Base-by-base conservation (phyloP, 495 filamentous ascomycete genomes). In the Hyaloscypha hepaticicola region DNA sequence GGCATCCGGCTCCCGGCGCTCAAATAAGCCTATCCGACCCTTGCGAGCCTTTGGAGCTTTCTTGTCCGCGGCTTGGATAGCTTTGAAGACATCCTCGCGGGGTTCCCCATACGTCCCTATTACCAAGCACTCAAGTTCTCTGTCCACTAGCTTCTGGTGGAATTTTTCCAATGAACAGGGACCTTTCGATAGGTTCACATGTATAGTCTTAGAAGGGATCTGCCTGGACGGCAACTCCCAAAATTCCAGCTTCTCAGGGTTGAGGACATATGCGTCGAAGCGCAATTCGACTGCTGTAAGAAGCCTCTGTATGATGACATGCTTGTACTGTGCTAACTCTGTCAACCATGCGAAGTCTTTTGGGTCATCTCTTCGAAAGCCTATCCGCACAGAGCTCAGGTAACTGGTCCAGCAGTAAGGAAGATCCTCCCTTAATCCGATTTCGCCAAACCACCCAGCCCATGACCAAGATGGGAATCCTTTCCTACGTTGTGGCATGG, bases 401-500 rank as follows among this genome's bases (percentile, higher is more conserved):
- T 60, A 61, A 38, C 65, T 67, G n/a, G 65, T 67, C 65, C 65
- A 67, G 60, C 65, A 67, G 65, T 67, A 67, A 33, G 65, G 65
- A 34, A 67, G 52, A 51, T 67, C 60, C 27, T 57, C 55, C 29
- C 65, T 51, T 60, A 60, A 58, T 56, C 53, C 29, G 51, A 67
- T 48, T 31, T 67, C 26, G 52, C 65, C 65, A 59, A 67, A 66
- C 59, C 59, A 61, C 16, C 59, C 59, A 22, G 59, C 41, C 59
- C 41, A 51, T 28, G 41, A 52, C 59, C 59, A 61, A 33, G 26
- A 41, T 14, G 59, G 59, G 29, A 61, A 61, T 29, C 28, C 24
- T 27, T 12, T 14, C 19, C 19, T 25, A 16, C 24, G 8, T 14
- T 24, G 28, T 27, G 8, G 8, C 16, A 25, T 41, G 33, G 26